Percentiles rank a stretch among this genome's conserved stretches.
phyloP scores from a whole-genome alignment of 2,329 filamentous ascomycete species.

The Diplodia corticola region DNA sequence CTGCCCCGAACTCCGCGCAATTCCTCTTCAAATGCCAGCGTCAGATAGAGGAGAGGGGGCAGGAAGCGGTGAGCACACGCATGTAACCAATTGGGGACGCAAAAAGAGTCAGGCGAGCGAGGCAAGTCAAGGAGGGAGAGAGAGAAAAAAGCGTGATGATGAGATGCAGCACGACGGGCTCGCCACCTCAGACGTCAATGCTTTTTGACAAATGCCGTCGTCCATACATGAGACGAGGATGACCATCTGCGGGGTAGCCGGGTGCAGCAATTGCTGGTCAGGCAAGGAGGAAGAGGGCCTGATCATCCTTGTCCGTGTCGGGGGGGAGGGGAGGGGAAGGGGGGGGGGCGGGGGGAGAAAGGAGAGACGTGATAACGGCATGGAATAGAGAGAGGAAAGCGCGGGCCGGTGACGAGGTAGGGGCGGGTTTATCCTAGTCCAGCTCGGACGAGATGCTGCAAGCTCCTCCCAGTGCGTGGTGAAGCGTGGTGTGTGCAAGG shows the following conservation, averaged over 20 bases:
- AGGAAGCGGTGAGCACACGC: background rate
- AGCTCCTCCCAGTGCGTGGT: constrained; percentile 13
- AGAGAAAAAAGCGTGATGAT: constrained; percentile 28
- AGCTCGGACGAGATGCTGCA: constrained; percentile 29
- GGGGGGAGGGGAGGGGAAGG: constrained; percentile 24
- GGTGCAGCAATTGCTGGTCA: constrained; percentile 33
- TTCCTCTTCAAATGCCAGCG: background rate
- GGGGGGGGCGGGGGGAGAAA: constrained; percentile 23
- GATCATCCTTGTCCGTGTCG: constrained; percentile 24
- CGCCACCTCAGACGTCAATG: constrained; percentile 35
- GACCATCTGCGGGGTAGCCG: constrained; percentile 35
- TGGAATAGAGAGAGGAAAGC: constrained; percentile 21
- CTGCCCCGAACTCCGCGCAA: background rate
- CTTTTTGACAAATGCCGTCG: constrained; percentile 27
- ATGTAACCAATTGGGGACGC: background rate
- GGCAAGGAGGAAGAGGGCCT: constrained; percentile 28
- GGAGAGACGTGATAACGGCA: constrained; percentile 34
- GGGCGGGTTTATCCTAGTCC: constrained; percentile 33
- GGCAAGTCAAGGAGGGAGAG: background rate
- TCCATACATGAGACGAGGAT: constrained; percentile 27
- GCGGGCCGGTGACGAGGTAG: constrained; percentile 27
- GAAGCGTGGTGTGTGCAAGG: background rate
- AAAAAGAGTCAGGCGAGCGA: background rate
- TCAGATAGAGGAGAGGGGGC: background rate
- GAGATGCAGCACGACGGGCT: constrained; percentile 32